Evolutionary conservation across 768 basidiomycete genomes (phyloP).

Genomic region (Dentipellis sp.): DNA sequence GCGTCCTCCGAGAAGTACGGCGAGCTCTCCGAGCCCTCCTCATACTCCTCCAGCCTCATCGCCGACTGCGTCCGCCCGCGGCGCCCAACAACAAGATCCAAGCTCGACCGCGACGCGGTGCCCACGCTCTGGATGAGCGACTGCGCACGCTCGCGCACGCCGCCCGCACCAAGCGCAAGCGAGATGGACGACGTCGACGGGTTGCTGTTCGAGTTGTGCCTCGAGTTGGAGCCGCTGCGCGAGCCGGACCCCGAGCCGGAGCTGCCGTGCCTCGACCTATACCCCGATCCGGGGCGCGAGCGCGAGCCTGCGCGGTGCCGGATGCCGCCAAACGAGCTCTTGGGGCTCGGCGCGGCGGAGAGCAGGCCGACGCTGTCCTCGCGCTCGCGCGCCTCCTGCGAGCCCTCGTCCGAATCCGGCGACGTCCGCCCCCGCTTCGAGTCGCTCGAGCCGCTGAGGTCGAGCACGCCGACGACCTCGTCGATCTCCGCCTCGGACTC

Average conservation of each 20-base stretch:
- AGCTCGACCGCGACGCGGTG: conserved; percentile 49
- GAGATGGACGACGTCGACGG: conserved; percentile 14
- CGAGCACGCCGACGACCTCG: neutral
- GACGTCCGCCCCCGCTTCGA: conserved; percentile 24
- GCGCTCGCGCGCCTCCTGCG: conserved; percentile 51
- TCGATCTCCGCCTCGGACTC: conserved; percentile 9
- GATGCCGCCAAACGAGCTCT: conserved; percentile 35
- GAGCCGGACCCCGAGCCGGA: neutral
- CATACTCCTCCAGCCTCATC: conserved; percentile 41
- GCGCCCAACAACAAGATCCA: conserved; percentile 40
- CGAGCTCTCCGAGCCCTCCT: conserved; percentile 36
- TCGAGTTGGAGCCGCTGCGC: conserved; percentile 15
- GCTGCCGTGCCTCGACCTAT: conserved; percentile 7
- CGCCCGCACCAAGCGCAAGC: conserved; percentile 18
- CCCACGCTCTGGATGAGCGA: conserved; percentile 58
- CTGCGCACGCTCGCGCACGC: conserved; percentile 51
- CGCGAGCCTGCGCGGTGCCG: conserved; percentile 26
- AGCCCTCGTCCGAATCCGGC: conserved; percentile 35
- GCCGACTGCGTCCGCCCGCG: conserved; percentile 56
- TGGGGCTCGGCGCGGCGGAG: conserved; percentile 36
- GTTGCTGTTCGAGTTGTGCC: conserved; percentile 16
- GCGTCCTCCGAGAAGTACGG: conserved; percentile 31
- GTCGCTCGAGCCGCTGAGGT: conserved; percentile 7
- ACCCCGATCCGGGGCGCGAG: conserved; percentile 6
- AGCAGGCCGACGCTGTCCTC: conserved; percentile 56